Conservation (phyloP, 2,329 filamentous ascomycete species). For the Xylariaceae sp. region DNA sequence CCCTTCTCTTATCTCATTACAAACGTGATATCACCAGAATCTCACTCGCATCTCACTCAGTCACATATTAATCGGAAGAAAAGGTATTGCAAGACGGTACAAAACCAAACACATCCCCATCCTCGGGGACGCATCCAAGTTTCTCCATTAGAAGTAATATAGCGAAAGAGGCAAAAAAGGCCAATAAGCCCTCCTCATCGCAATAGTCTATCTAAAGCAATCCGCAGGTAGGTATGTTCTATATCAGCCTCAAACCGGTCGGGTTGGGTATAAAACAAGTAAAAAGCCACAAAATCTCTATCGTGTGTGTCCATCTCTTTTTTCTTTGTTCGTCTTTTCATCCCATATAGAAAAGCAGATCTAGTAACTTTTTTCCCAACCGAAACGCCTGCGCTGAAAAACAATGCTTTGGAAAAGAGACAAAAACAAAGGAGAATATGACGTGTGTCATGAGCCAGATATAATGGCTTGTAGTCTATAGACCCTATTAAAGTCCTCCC, state of each 20-base stretch:
- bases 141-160: no score
- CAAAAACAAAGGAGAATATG: neutral
- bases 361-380: conserved; percentile 2
- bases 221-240: neutral
- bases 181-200: no score
- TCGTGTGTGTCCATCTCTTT: neutral
- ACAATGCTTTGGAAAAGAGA: neutral
- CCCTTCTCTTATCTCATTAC: no score
- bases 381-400: conserved; percentile 7
- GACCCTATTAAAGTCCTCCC: neutral
- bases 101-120: no score
- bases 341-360: conserved; percentile 1
- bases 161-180: no score
- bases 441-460: neutral
- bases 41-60: no score
- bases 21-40: no score
- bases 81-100: no score
- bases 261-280: neutral
- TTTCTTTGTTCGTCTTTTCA: neutral
- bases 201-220: no score
- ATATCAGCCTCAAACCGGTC: neutral
- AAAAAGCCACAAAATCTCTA: no score
- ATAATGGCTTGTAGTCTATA: neutral
- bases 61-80: no score
- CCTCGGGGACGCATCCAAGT: no score